These are phyloP conservation scores for Polygonum maritimum DNA, from an alignment of 148 eudicot species.

Conservation along the genomic window DNA sequence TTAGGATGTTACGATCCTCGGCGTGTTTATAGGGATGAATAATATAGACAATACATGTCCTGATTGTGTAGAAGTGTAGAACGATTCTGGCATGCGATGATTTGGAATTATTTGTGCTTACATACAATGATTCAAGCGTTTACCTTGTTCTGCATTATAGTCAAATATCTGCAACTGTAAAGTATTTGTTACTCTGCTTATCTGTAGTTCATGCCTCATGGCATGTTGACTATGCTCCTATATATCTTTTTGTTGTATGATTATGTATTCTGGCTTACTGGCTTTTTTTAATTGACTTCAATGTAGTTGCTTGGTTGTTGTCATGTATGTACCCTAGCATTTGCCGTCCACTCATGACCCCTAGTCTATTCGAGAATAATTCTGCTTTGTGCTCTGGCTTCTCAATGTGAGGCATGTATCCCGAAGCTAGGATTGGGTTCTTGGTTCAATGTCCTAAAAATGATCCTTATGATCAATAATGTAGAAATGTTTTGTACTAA, in stretches of 20 bases:
- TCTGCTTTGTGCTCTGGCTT: too few relatives aligned
- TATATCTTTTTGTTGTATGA: neutral
- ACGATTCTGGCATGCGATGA: neutral
- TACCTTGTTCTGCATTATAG: neutral
- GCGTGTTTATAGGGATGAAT: neutral
- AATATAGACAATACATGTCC: neutral
- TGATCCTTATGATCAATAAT: too few relatives aligned
- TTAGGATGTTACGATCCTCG: neutral
- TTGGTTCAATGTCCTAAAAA: neutral
- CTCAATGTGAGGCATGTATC: neutral
- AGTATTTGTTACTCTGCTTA: neutral
- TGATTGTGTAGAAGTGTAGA: neutral
- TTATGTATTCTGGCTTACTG: neutral
- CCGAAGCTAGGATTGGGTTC: neutral
- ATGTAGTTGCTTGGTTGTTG: neutral
- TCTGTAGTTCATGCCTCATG: neutral
- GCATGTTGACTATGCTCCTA: neutral
- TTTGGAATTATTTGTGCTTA: neutral
- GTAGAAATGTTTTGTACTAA: neutral
- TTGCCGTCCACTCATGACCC: neutral
- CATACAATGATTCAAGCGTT: neutral
- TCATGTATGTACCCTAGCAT: neutral
- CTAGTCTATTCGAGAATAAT: too few relatives aligned
- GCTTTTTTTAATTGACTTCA: neutral
- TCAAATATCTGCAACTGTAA: neutral